Evolutionary conservation across 257 asterid species (phyloP).

Genomic region (Nicotiana obtusifolia): DNA sequence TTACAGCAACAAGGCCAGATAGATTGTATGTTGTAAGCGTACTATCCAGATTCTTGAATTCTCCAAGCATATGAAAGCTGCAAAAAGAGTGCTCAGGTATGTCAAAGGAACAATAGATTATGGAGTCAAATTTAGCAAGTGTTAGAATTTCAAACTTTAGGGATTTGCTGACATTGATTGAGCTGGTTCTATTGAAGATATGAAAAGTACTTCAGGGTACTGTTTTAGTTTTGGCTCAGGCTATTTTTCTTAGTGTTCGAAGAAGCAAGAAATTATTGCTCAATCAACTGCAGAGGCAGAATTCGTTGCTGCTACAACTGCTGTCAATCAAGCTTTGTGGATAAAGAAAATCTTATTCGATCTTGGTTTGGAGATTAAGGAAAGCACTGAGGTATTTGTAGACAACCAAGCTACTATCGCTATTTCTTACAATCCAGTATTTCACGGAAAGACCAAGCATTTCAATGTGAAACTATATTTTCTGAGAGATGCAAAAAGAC

Average conservation of each 20-base stretch:
- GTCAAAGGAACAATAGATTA: too few species aligned
- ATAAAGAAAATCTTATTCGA: neutral
- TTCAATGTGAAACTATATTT: neutral
- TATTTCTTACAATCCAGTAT: neutral
- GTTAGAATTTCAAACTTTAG: neutral
- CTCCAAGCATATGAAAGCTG: neutral
- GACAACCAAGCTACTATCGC: neutral
- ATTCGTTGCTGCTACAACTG: neutral
- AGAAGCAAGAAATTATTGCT: conserved; percentile 6
- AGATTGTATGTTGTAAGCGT: neutral
- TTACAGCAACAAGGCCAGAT: neutral
- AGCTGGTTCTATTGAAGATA: neutral
- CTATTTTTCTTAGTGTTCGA: neutral
- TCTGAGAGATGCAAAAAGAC: neutral
- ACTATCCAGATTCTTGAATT: neutral
- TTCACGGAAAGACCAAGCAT: neutral
- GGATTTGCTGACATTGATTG: conserved; percentile 12
- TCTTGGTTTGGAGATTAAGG: neutral
- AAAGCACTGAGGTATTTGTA: neutral
- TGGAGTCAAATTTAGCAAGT: too few species aligned
- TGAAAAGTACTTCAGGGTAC: neutral
- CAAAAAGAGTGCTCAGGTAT: neutral
- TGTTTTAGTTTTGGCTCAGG: neutral
- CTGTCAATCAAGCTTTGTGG: neutral
- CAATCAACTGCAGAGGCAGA: conserved; percentile 8